A percentile compares a stretch with the other conserved stretches of the same genome.
phyloP scores from a whole-genome alignment of 2,329 filamentous ascomycete species.

The Domatiomyces globalis region DNA sequence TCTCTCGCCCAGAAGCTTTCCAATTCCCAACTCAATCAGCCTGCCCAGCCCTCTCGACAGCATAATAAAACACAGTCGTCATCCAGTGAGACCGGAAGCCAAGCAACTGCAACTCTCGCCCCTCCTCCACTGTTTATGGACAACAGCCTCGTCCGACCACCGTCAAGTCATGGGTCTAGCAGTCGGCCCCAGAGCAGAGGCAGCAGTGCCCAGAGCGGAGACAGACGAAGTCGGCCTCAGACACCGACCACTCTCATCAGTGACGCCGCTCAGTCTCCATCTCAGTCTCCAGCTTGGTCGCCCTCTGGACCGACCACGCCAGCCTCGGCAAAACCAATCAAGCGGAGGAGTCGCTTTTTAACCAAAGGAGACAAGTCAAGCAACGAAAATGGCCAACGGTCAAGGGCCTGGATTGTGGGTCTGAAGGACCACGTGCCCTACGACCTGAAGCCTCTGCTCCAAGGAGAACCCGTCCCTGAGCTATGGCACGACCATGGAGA shows the following conservation, averaged over 20 bases:
- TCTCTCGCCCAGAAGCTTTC: neutral
- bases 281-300: constrained; percentile 4
- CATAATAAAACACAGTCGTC: constrained; percentile 4
- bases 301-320: constrained; percentile 6
- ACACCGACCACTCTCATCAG: constrained; percentile 13
- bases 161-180: constrained; percentile 22
- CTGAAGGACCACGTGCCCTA: constrained; percentile 43
- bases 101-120: constrained; percentile 18
- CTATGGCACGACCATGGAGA: constrained; percentile 51
- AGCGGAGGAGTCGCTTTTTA: constrained; percentile 33
- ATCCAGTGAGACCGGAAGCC: neutral
- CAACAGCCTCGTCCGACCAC: constrained; percentile 24
- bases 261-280: constrained; percentile 4
- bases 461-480: constrained; percentile 41
- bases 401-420: constrained; percentile 45
- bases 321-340: constrained; percentile 15
- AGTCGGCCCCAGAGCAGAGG: constrained; percentile 22
- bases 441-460: constrained; percentile 36
- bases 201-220: constrained; percentile 9
- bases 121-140: constrained; percentile 29
- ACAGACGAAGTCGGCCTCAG: constrained; percentile 16
- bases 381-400: constrained; percentile 22
- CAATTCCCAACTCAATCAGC: neutral
- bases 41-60: neutral
- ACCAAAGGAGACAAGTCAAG: constrained; percentile 21